phyloP scores from a whole-genome alignment of 108 stramenopile genomes.

The Pelagomonas calceolata region DNA sequence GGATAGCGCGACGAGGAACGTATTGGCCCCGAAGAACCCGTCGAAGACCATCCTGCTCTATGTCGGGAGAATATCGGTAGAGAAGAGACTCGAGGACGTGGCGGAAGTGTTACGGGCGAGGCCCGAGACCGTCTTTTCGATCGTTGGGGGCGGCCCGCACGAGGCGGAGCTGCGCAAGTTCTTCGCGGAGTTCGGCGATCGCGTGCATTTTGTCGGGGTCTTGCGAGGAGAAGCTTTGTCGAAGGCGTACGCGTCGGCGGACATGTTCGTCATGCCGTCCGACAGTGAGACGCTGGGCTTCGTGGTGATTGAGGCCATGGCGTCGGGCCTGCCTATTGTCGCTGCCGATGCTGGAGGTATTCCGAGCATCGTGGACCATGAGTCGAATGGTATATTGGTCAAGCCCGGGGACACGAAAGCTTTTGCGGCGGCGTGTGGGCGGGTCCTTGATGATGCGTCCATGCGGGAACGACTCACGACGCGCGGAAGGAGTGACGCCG shows the following conservation, averaged over 20 bases:
- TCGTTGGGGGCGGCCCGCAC: conserved; percentile 61
- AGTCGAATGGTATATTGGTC: conserved; percentile 49
- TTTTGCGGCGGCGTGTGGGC: background rate
- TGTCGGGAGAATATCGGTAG: conserved; percentile 73
- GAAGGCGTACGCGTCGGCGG: conserved; percentile 67
- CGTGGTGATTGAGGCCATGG: conserved; percentile 82
- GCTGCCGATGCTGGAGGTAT: conserved; percentile 62
- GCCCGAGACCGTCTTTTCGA: conserved; percentile 38
- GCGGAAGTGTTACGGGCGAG: conserved; percentile 63
- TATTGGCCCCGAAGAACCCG: conserved; percentile 65
- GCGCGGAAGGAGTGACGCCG: background rate
- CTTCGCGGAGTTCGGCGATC: conserved; percentile 51
- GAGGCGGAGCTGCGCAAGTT: conserved; percentile 40
- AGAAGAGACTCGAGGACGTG: conserved; percentile 66
- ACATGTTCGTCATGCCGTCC: conserved; percentile 74
- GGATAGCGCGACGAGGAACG: conserved; percentile 47
- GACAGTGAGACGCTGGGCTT: conserved; percentile 78
- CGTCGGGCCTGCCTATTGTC: conserved; percentile 68
- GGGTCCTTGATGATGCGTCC: background rate
- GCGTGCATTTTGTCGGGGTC: conserved; percentile 62
- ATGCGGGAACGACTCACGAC: background rate
- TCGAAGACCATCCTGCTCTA: conserved; percentile 76
- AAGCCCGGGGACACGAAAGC: background rate
- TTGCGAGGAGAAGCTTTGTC: conserved; percentile 54
- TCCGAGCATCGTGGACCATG: conserved; percentile 55